Evolutionary conservation across 495 filamentous ascomycete species (phyloP), one percentile per base, ranked within the genome.

Genomic region (Aspergillus sparsus): DNA sequence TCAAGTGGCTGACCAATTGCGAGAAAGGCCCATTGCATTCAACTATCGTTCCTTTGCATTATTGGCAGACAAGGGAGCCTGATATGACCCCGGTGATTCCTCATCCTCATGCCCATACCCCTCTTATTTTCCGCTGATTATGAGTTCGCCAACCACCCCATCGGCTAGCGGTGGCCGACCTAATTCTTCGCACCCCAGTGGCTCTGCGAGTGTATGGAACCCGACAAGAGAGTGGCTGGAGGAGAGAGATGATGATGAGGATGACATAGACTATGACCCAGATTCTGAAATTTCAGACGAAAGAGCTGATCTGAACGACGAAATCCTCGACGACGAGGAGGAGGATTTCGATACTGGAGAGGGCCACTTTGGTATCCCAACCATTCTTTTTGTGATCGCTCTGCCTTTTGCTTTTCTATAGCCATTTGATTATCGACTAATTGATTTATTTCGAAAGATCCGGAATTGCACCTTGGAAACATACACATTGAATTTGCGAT

Each of bases 221-320:
- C 73, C 73, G 5, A 73, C 77, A 49, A 64, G 63, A 49, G 77
- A 80, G 57, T 79, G 71, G 74, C 66, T 77, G 4, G 77, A 80
- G 27, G 73, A 75, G 11, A n/a, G 39, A 27, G 76, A 72, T 7
- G 73, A 76, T 27, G 64, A 76, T 10, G 77, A 79, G 36, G 78
- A 84, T 64, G 81, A 83, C 66, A 80, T 75, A 77, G 82, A 74
- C 62, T 77, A 61, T 66, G 75, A 72, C 57, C 72, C 69, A 52
- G 57, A 71, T 61, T 53, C 70, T 27, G 61, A 60, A 36, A 35
- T 42, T 62, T 53, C 62, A 27, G 62, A 72, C 61, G 78, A 81
- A 51, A 70, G n/a, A 27, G 72, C 74, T 9, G 75, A 79, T 39
- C 77, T 70, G 54, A 67, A 76, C n/a, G 75, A 72, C 15, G 65